phyloP scores from a whole-genome alignment of 176 grass and related monocot species.

The Luzula sylvatica region DNA sequence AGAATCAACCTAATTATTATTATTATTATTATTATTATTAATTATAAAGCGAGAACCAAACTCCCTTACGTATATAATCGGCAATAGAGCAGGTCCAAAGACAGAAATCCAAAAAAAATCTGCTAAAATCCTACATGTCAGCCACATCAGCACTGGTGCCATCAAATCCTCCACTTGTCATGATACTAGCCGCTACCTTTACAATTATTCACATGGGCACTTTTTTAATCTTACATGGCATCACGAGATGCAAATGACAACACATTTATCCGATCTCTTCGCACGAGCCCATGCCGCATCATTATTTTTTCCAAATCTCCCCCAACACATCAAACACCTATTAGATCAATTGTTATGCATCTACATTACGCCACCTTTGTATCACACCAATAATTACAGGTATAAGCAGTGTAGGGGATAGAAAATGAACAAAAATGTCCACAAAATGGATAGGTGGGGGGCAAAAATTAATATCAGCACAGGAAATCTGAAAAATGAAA shows the following conservation, averaged over 20 bases:
- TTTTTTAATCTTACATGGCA: background rate
- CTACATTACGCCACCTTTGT: background rate
- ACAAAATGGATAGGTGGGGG: background rate
- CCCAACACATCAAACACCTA: background rate
- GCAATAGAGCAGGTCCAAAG: too few species aligned
- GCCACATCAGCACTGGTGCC: conserved; percentile 10
- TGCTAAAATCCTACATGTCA: too few species aligned
- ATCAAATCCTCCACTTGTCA: conserved; percentile 34
- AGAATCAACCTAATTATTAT: too few species aligned
- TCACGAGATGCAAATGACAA: conserved; percentile 19
- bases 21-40: too few species aligned
- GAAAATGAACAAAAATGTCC: conserved; percentile 18
- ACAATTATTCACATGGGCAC: conserved; percentile 47
- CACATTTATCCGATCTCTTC: conserved; percentile 21
- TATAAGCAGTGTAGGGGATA: background rate
- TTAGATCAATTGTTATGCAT: background rate
- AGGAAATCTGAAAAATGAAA: conserved; percentile 43
- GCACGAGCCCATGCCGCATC: conserved; percentile 39
- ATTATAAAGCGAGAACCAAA: too few species aligned
- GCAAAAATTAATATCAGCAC: conserved; percentile 19
- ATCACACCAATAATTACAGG: background rate
- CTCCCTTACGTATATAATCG: too few species aligned
- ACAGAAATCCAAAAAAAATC: too few species aligned
- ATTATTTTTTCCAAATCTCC: conserved; percentile 22
- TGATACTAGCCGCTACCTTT: background rate